A percentile compares a stretch with the other conserved stretches of the same genome.
These are phyloP conservation scores for Tylopilus felleus DNA, from an alignment of 768 basidiomycete genomes.

Conservation along the genomic window DNA sequence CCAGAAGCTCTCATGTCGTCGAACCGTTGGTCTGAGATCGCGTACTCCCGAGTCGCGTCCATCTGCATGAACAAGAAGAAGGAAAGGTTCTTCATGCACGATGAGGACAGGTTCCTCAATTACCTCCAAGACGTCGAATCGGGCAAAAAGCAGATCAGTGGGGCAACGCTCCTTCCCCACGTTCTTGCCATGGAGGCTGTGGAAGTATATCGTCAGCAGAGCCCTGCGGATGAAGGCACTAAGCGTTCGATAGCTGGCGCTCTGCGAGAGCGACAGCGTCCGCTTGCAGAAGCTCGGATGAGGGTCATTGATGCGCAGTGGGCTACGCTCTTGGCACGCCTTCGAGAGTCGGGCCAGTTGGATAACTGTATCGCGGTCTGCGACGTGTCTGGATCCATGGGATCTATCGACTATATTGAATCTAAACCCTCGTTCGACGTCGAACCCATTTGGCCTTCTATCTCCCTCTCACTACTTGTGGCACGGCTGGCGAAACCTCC, in stretches of 20 bases:
- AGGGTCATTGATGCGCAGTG: slow-evolving; percentile 64
- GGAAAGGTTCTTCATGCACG: slow-evolving; percentile 52
- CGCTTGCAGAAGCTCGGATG: slow-evolving; percentile 33
- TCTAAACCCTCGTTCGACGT: too few relatives aligned
- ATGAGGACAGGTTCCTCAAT: slow-evolving; percentile 52
- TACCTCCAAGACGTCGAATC: slow-evolving; percentile 56
- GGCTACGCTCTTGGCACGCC: slow-evolving; percentile 52
- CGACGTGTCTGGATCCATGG: slow-evolving; percentile 78
- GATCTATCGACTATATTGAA: slow-evolving; percentile 30
- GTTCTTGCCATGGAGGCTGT: slow-evolving; percentile 47
- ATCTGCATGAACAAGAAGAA: slow-evolving; percentile 63
- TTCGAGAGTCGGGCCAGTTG: slow-evolving; percentile 52
- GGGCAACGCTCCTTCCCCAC: slow-evolving; percentile 69
- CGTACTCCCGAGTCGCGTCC: slow-evolving; percentile 58
- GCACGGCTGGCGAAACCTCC: slow-evolving; percentile 61
- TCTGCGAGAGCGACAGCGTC: slow-evolving; percentile 8
- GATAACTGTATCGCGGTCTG: slow-evolving; percentile 65
- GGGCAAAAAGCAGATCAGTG: slow-evolving; percentile 56
- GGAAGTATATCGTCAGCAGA: background rate
- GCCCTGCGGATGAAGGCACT: too few relatives aligned
- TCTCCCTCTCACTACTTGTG: slow-evolving; percentile 65
- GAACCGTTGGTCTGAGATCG: slow-evolving; percentile 54
- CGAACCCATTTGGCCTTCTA: too few relatives aligned
- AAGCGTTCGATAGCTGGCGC: too few relatives aligned
- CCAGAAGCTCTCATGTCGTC: slow-evolving; percentile 64